Conservation (phyloP, 2,329 filamentous ascomycete species). For the Botrytis byssoidea region DNA sequence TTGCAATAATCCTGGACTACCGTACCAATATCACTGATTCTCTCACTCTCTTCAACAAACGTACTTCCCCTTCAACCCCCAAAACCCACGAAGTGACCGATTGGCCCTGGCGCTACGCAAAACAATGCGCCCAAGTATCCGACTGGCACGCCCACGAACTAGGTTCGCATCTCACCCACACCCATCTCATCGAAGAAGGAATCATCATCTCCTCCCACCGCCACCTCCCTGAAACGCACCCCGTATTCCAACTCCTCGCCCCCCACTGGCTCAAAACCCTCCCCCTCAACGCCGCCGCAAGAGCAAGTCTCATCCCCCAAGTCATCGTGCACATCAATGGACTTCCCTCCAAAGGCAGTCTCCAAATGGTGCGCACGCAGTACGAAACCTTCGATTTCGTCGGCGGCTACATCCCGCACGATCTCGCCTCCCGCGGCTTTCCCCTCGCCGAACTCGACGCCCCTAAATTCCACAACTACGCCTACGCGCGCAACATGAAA, state of each 20-base stretch:
- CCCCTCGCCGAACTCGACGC: neutral
- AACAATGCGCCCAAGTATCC: slow-evolving; percentile 48
- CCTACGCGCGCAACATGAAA: slow-evolving; percentile 14
- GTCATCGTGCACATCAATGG: slow-evolving; percentile 43
- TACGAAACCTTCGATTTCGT: slow-evolving; percentile 19
- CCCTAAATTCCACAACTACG: slow-evolving; percentile 9
- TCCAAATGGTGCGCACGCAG: neutral
- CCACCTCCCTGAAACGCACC: slow-evolving; percentile 44
- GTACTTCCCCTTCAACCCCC: slow-evolving; percentile 39
- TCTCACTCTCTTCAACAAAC: slow-evolving; percentile 50
- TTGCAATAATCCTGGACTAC: slow-evolving; percentile 51
- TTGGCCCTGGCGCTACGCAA: slow-evolving; percentile 54
- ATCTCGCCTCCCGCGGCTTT: neutral
- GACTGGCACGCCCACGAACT: slow-evolving; percentile 52
- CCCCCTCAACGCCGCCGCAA: slow-evolving; percentile 49
- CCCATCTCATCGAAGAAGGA: slow-evolving; percentile 49
- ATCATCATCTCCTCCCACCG: slow-evolving; percentile 49
- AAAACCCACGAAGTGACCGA: slow-evolving; percentile 42
- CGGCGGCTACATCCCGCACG: neutral
- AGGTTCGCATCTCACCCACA: slow-evolving; percentile 46
- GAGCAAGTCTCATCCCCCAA: slow-evolving; percentile 46
- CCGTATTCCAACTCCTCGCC: slow-evolving; percentile 45
- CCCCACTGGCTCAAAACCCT: slow-evolving; percentile 53
- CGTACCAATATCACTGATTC: slow-evolving; percentile 45
- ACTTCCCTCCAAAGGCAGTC: neutral